Base-by-base conservation (phyloP, 257 asterid species). In the Coffea eugenioides region DNA sequence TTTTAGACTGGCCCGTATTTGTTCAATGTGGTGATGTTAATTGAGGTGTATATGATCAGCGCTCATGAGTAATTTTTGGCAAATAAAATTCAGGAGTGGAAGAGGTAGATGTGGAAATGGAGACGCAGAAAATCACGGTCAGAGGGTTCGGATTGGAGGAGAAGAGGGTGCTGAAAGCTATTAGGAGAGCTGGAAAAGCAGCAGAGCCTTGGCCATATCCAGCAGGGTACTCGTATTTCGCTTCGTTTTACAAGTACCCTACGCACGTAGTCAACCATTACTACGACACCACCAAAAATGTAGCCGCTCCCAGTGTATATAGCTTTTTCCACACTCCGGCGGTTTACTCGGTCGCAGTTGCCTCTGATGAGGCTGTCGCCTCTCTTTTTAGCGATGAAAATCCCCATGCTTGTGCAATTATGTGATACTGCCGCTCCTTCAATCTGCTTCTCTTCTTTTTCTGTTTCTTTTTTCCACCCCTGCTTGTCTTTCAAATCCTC, bases 161-260 rank as follows among this genome's bases (percentile, higher is more conserved):
- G 49, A 92, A 83, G 82, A 91, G 88, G 82, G 97, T 95, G 69
- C 77, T 95, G 36, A 93, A 85, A 82, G 97, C 97, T 13, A 92
- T 95, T 15, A 93, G 90, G 71, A 88, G 97, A 2, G 78, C 98
- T 4, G 99, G 99, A 3, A 95, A 95, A 74, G 99, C 99, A 51
- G 99, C 99, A 25, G 99, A 95, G 89, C 93, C 93, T 12, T 95
- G 99, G 99, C 99, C 99, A 0, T 95, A 95, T 80, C 99, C 99
- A 0, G 77, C 64, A 46, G 94, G 97, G 4, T 75, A 86, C 83
- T 87, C 97, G 0, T 85, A 93, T 74, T 90, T 90, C 13, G 88
- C 99, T 14, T 93, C 98, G 1, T 95, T 95, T 66, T 95, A 95
- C 80, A 92, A 91, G 49, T 95, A 93, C 41, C 99, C 99, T 0